These are phyloP conservation scores for Periconia digitata DNA, from an alignment of 2,329 filamentous ascomycete species.

Conservation along the genomic window DNA sequence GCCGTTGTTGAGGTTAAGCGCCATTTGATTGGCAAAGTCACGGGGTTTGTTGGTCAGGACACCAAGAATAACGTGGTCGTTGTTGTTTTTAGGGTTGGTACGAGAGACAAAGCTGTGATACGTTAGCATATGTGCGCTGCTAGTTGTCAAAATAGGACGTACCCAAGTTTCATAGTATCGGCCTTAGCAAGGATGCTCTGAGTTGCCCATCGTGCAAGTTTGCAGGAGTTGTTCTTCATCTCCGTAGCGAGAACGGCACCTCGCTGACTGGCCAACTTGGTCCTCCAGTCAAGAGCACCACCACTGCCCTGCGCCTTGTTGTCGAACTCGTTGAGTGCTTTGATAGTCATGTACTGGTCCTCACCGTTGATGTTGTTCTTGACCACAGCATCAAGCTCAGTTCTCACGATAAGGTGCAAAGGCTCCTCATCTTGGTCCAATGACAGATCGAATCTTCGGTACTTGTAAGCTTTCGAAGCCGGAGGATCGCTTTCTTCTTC, in stretches of 20 bases:
- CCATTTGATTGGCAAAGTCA: slow-evolving; percentile 98
- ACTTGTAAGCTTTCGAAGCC: slow-evolving; percentile 97
- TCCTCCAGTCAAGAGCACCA: slow-evolving; percentile 94
- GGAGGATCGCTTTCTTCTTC: slow-evolving; percentile 90
- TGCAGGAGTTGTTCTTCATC: slow-evolving; percentile 99
- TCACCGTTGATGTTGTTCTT: slow-evolving; percentile 93
- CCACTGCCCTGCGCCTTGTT: slow-evolving; percentile 95
- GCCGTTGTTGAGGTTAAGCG: slow-evolving; percentile 91
- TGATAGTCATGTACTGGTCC: slow-evolving; percentile 87
- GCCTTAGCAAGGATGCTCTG: slow-evolving; percentile 96
- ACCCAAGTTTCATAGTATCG: slow-evolving; percentile 99
- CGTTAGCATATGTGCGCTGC: slow-evolving; percentile 24
- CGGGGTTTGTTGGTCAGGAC: slow-evolving; percentile 97
- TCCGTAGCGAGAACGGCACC: slow-evolving; percentile 97
- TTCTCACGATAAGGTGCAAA: slow-evolving; percentile 88
- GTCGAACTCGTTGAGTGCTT: slow-evolving; percentile 98
- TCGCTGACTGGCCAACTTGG: slow-evolving; percentile 89
- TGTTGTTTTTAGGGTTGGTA: slow-evolving; percentile 85
- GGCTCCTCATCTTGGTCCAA: slow-evolving; percentile 90
- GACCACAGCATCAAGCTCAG: slow-evolving; percentile 91
- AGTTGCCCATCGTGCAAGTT: slow-evolving; percentile 95
- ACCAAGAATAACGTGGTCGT: slow-evolving; percentile 92
- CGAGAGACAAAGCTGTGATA: slow-evolving; percentile 83
- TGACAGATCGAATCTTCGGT: slow-evolving; percentile 93
- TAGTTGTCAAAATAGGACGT: slow-evolving; percentile 41